Percentiles rank a stretch among this genome's conserved stretches.
phyloP scores from a whole-genome alignment of 805 yeast species.

The Nakazawaea sp. region DNA sequence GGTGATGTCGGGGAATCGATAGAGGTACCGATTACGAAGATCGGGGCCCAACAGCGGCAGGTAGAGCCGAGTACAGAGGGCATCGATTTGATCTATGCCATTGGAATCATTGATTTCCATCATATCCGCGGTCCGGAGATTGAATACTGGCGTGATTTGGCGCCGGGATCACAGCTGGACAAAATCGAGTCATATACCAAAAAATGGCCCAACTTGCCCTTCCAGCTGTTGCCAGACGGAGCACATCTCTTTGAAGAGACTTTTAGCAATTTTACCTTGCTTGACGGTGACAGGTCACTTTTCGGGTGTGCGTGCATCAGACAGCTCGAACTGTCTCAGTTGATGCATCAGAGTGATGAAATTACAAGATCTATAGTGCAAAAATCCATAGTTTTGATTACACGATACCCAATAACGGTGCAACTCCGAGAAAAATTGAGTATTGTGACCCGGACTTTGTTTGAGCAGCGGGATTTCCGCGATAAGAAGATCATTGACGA shows the following conservation, averaged over 20 bases:
- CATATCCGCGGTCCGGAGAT: slow-evolving; percentile 91
- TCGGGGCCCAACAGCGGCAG: too few relatives aligned
- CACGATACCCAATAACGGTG: slow-evolving; percentile 79
- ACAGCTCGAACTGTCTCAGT: slow-evolving; percentile 61
- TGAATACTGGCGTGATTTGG: slow-evolving; percentile 70
- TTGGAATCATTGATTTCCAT: slow-evolving; percentile 88
- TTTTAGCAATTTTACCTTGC: slow-evolving; percentile 80
- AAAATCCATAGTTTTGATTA: slow-evolving; percentile 83
- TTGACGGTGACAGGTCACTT: slow-evolving; percentile 63
- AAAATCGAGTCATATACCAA: slow-evolving; percentile 25
- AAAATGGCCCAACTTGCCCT: slow-evolving; percentile 84
- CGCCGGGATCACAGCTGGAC: slow-evolving; percentile 12
- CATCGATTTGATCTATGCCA: slow-evolving; percentile 55
- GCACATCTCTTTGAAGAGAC: slow-evolving; percentile 92
- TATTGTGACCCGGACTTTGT: slow-evolving; percentile 81
- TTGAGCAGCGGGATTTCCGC: slow-evolving; percentile 69
- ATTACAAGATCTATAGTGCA: slow-evolving; percentile 85
- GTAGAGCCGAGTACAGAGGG: too few relatives aligned
- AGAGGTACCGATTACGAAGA: too few relatives aligned
- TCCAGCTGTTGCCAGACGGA: slow-evolving; percentile 95
- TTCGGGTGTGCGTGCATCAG: slow-evolving; percentile 94
- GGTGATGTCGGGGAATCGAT: too few relatives aligned
- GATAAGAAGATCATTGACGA: slow-evolving; percentile 64
- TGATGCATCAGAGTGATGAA: slow-evolving; percentile 50
- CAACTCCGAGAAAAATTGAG: slow-evolving; percentile 87